Evolutionary conservation across 2,329 filamentous ascomycete genomes (phyloP).

Genomic region (Aspergillus sergii): DNA sequence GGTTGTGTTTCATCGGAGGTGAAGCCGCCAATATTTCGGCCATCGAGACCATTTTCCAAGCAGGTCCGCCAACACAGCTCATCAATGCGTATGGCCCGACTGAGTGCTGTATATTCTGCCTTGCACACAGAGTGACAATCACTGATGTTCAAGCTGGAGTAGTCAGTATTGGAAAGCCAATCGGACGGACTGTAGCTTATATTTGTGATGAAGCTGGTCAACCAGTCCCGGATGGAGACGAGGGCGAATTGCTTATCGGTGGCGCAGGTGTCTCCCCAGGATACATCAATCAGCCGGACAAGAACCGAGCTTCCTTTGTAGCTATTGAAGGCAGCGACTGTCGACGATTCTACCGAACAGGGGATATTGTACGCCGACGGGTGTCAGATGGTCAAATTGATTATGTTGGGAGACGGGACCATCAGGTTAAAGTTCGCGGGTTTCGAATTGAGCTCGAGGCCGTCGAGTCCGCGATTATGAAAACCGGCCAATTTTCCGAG

Average conservation of each 20-base stretch:
- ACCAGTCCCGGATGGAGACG: slow-evolving; percentile 14
- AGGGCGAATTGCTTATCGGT: slow-evolving; percentile 25
- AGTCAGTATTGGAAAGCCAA: neutral
- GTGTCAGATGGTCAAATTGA: slow-evolving; percentile 30
- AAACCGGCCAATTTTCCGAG: neutral
- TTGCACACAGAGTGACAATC: slow-evolving; percentile 17
- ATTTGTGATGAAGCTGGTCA: slow-evolving; percentile 17
- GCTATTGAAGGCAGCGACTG: slow-evolving; percentile 5
- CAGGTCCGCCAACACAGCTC: slow-evolving; percentile 20
- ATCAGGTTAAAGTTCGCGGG: slow-evolving; percentile 37
- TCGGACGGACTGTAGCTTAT: slow-evolving; percentile 11
- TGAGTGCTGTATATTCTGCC: slow-evolving; percentile 24
- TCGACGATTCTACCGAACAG: slow-evolving; percentile 35
- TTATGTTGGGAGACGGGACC: slow-evolving; percentile 36
- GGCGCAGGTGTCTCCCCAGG: slow-evolving; percentile 15
- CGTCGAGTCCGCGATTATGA: slow-evolving; percentile 24
- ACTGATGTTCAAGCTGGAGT: slow-evolving; percentile 10
- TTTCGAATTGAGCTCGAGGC: slow-evolving; percentile 37
- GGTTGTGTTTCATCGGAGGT: slow-evolving; percentile 12
- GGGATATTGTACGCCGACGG: slow-evolving; percentile 33
- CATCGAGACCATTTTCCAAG: slow-evolving; percentile 17
- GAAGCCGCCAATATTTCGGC: slow-evolving; percentile 22
- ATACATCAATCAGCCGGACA: slow-evolving; percentile 29
- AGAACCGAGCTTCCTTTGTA: slow-evolving; percentile 28
- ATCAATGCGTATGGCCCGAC: slow-evolving; percentile 29